phyloP scores from a whole-genome alignment of 2,329 filamentous ascomycete genomes.

The Delphinella strobiligena region DNA sequence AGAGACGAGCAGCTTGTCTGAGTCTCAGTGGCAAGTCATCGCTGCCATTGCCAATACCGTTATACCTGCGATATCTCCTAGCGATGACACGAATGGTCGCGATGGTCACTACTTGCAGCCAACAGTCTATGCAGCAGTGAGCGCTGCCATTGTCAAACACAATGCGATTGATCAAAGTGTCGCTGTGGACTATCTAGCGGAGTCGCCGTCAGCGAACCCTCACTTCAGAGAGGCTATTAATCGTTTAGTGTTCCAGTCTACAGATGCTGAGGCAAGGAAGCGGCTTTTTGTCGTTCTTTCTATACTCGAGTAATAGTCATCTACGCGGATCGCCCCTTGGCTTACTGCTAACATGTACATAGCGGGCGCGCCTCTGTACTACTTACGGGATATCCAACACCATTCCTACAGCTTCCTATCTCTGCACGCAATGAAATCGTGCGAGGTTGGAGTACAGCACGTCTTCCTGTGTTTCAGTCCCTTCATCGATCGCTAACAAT shows the following conservation, averaged over 20 bases:
- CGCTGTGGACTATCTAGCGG: constrained; percentile 18
- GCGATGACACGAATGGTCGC: not conserved
- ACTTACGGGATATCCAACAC: constrained; percentile 54
- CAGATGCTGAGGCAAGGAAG: constrained; percentile 37
- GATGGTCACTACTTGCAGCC: constrained; percentile 25
- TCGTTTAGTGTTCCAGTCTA: constrained; percentile 35
- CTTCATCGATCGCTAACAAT: constrained; percentile 45
- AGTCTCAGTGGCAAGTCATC: constrained; percentile 47
- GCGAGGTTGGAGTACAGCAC: constrained; percentile 48
- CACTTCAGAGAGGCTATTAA: constrained; percentile 41
- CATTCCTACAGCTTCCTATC: constrained; percentile 50
- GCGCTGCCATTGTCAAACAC: constrained; percentile 26
- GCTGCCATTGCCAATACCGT: constrained; percentile 45
- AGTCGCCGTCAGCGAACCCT: constrained; percentile 32
- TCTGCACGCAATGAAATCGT: constrained; percentile 50
- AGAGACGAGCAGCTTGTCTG: constrained; percentile 35
- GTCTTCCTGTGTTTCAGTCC: constrained; percentile 41
- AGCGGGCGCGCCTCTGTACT: constrained; percentile 54
- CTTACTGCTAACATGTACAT: too few relatives aligned
- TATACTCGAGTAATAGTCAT: constrained; percentile 38
- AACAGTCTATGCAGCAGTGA: constrained; percentile 36
- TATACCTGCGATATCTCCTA: constrained; percentile 43
- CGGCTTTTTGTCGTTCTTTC: constrained; percentile 41
- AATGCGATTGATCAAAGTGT: constrained; percentile 29
- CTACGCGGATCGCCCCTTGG: too few relatives aligned